Evolutionary conservation across 352 stramenopile genomes (phyloP).

Genomic region (Thraustochytrium sp.): DNA sequence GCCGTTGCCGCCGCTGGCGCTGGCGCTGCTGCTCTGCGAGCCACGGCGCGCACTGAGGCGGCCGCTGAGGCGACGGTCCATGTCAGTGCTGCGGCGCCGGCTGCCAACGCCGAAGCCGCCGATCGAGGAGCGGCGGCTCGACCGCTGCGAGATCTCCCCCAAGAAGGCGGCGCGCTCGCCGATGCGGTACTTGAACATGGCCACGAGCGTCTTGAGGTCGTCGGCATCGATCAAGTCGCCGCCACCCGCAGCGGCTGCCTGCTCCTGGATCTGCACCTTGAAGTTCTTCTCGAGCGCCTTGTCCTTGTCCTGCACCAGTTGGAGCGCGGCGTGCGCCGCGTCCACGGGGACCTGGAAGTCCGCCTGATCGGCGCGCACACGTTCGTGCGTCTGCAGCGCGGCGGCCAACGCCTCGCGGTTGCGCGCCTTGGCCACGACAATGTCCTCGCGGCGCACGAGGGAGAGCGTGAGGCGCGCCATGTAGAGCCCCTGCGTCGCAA

Average conservation of each 20-base stretch:
- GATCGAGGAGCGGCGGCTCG: conserved; percentile 45
- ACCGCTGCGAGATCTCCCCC: conserved; percentile 50
- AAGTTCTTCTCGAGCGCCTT: conserved; percentile 64
- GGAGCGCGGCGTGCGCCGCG: conserved; percentile 11
- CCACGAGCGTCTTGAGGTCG: conserved; percentile 62
- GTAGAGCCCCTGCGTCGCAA: conserved; percentile 68
- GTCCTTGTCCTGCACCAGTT: conserved; percentile 62
- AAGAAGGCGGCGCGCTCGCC: conserved; percentile 54
- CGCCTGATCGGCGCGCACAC: not conserved
- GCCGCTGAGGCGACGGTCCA: not conserved
- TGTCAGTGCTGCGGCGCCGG: not conserved
- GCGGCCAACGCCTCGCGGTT: conserved; percentile 44
- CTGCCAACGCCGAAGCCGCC: conserved; percentile 29
- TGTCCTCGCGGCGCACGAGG: conserved; percentile 58
- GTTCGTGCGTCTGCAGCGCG: not conserved
- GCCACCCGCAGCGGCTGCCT: conserved; percentile 49
- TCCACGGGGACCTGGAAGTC: conserved; percentile 48
- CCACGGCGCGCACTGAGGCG: not conserved
- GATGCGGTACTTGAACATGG: conserved; percentile 58
- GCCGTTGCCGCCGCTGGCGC: too few species aligned
- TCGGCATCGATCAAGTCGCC: conserved; percentile 66
- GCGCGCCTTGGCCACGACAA: conserved; percentile 51
- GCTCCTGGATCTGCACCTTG: conserved; percentile 57
- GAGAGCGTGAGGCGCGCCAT: conserved; percentile 59
- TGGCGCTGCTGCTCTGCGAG: too few species aligned